These are phyloP conservation scores for Ustilago esculenta DNA, from an alignment of 1,284 basidiomycete genomes.

Conservation along the genomic window DNA sequence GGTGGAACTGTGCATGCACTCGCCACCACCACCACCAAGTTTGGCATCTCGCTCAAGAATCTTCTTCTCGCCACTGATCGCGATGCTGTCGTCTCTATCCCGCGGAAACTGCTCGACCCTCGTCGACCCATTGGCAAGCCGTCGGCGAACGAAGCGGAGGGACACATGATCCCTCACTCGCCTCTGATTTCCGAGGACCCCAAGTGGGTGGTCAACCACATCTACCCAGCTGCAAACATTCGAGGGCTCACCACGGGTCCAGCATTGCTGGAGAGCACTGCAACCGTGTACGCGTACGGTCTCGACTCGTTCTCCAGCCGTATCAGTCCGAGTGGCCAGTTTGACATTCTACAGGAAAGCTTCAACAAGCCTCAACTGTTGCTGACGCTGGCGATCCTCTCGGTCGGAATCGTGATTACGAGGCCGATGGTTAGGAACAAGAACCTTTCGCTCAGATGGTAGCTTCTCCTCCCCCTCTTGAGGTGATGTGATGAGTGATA, in stretches of 20 bases:
- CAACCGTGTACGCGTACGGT: conserved; percentile 85
- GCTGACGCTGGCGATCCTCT: conserved; percentile 79
- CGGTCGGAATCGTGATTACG: conserved; percentile 78
- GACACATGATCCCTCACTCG: conserved; percentile 85
- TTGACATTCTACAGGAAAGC: conserved; percentile 78
- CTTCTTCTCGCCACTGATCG: conserved; percentile 85
- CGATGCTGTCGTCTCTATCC: conserved; percentile 79
- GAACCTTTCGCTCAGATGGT: conserved; percentile 32
- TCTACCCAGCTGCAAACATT: conserved; percentile 72
- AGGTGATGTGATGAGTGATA: too few relatives aligned
- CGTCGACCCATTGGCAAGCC: conserved; percentile 80
- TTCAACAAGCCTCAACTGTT: conserved; percentile 95
- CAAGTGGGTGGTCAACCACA: conserved; percentile 79
- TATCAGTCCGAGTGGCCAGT: conserved; percentile 85
- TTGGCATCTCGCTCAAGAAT: conserved; percentile 87
- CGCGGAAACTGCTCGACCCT: conserved; percentile 81
- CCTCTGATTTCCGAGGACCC: conserved; percentile 79
- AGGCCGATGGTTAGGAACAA: conserved; percentile 52
- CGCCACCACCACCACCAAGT: conserved; percentile 76
- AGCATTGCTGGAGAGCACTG: conserved; percentile 88
- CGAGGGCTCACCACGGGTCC: conserved; percentile 74
- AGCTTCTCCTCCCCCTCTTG: too few relatives aligned
- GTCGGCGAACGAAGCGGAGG: conserved; percentile 81
- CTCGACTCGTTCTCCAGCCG: conserved; percentile 87
- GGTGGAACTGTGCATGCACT: conserved; percentile 74